Evolutionary conservation across 371 early-diverging fungal genomes (phyloP).

Genomic region (Mortierella polycephala): DNA sequence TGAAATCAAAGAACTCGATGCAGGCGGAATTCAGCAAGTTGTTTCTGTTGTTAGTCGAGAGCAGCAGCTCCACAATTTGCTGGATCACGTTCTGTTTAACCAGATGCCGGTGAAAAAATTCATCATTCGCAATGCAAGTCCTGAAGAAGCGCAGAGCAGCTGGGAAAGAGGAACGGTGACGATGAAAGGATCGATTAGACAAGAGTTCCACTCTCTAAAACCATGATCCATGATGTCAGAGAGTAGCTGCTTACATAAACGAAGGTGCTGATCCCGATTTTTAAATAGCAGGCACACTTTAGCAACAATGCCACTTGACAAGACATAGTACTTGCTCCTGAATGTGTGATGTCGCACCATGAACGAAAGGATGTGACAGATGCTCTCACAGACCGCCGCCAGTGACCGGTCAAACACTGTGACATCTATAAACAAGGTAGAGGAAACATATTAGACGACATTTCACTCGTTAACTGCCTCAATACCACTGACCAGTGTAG

Average conservation of each 20-base stretch:
- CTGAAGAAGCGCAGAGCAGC: conserved; percentile 86
- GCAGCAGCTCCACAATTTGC: conserved; percentile 71
- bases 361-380: conserved; percentile 82
- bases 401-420: conserved; percentile 32
- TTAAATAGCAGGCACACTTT: conserved; percentile 74
- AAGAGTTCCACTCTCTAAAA: too few species aligned
- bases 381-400: conserved; percentile 61
- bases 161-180: conserved; percentile 18
- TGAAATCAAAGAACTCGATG: conserved; percentile 84
- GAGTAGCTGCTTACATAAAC: conserved; percentile 65
- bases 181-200: background rate
- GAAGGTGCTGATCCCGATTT: conserved; percentile 74
- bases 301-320: conserved; percentile 67
- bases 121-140: conserved; percentile 80
- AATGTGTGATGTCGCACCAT: conserved; percentile 75
- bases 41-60: conserved; percentile 73
- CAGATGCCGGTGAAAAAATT: conserved; percentile 78
- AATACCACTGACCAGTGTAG: background rate
- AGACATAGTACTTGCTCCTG: conserved; percentile 81
- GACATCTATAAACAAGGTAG: conserved; percentile 7
- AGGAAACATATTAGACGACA: too few species aligned
- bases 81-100: conserved; percentile 74
- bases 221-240: too few species aligned
- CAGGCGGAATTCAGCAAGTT: conserved; percentile 91
- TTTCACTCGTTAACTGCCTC: background rate